Conservation (phyloP, 2,329 filamentous ascomycete species). For the Capronia americana region DNA sequence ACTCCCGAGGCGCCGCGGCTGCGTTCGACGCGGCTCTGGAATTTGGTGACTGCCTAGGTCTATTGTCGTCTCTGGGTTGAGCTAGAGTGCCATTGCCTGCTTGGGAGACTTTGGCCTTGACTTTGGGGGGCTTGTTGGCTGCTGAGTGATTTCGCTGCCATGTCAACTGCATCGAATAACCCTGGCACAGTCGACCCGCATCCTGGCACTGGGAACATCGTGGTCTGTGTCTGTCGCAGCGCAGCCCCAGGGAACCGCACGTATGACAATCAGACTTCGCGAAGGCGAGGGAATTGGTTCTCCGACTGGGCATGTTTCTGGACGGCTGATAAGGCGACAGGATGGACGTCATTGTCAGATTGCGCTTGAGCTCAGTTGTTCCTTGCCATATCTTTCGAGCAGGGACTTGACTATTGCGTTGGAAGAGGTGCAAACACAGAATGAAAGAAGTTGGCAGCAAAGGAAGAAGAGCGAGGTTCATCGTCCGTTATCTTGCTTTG, state of each 20-base stretch:
- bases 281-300: constrained; percentile 25
- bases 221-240: constrained; percentile 24
- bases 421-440: background rate
- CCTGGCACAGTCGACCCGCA: constrained; percentile 22
- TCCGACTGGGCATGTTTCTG: background rate
- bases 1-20: background rate
- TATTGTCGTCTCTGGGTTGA: background rate
- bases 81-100: background rate
- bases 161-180: constrained; percentile 28
- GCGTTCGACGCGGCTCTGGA: background rate
- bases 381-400: background rate
- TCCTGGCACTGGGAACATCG: constrained; percentile 23
- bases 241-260: constrained; percentile 11
- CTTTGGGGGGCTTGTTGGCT: constrained; percentile 22
- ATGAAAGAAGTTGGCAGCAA: background rate
- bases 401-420: background rate
- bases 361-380: background rate
- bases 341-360: constrained; percentile 13
- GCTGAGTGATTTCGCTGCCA: constrained; percentile 24
- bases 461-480: background rate
- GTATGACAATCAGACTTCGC: constrained; percentile 27
- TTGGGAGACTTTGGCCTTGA: background rate
- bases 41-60: background rate
- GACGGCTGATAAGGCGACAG: constrained; percentile 6
- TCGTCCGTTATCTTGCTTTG: background rate